Base-by-base conservation (phyloP, 192 early-diverging fungal species). In the Podila verticillata region DNA sequence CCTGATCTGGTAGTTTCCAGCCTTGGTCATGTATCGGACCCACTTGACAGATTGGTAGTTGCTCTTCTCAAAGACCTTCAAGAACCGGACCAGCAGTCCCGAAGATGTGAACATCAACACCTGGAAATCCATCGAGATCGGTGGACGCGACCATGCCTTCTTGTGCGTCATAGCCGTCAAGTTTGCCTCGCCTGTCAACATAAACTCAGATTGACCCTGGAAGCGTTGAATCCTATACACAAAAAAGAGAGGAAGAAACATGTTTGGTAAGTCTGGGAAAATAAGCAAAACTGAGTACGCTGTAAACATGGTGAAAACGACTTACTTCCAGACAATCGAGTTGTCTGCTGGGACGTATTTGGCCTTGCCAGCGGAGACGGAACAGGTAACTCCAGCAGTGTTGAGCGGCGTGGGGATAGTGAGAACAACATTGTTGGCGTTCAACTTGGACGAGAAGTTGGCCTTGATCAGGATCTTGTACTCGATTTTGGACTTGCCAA, bases 21-120 rank as follows among this genome's bases (percentile, higher is more conserved):
- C 96, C 72, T 97, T 96, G 48, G 98, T 97, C 94, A 97, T 95
- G 84, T 99, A 99, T 48, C 98, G 89, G 13, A 99, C 98, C 98
- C 98, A 99, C 86, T 99, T 99, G 56, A 99, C 96, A 80, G 93
- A 94, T 72, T 96, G 91, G 82, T 99, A 99, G 78, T 94, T 94
- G 57, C 92, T 91, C 85, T 96, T 96, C 70, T 99, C 98, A 89
- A 97, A 98, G 30, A 99, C 93, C 89, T 99, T 99, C 71, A 99
- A 84, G 89, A 97, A 99, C 63, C 96, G 89, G 31, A 99, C 98
- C 78, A 98, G 89, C 66, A 99, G 78, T 9, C 98, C 98, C 17
- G 95, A 97, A 30, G 97, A 94, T 15, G 98, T 98, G 75, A 98
- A 98, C 98, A 99, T 99, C 15, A 98, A 85, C 36, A 91, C 92